Conservation (phyloP, 2,329 filamentous ascomycete genomes). For the Endocalyx cinctus region DNA sequence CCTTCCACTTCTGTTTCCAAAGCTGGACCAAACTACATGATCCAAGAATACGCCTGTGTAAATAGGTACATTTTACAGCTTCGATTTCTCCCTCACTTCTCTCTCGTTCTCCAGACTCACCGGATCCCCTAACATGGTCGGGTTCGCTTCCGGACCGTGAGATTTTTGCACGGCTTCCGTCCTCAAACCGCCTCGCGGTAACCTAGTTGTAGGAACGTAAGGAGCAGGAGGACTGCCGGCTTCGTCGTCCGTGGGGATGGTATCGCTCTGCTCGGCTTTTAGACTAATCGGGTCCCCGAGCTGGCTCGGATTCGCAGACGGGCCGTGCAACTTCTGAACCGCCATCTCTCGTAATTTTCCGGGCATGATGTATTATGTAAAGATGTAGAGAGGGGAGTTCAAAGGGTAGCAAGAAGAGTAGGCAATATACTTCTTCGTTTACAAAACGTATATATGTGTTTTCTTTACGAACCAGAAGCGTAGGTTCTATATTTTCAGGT, state of each 20-base stretch:
- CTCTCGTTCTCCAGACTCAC: slow-evolving; percentile 20
- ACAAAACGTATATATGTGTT: too few species aligned
- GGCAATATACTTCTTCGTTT: too few species aligned
- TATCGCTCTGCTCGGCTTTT: slow-evolving; percentile 32
- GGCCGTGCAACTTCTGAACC: slow-evolving; percentile 23
- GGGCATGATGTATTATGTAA: slow-evolving; percentile 11
- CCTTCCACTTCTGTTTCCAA: too few species aligned
- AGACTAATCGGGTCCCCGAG: slow-evolving; percentile 35
- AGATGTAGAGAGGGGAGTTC: slow-evolving; percentile 2
- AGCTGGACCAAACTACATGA: too few species aligned
- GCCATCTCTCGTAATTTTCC: slow-evolving; percentile 26
- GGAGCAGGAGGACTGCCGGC: slow-evolving; percentile 8
- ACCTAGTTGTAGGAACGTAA: background rate
- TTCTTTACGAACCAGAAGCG: too few species aligned
- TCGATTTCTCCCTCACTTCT: slow-evolving; percentile 16
- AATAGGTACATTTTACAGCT: slow-evolving; percentile 17
- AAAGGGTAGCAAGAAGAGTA: too few species aligned
- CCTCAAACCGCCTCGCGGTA: slow-evolving; percentile 8
- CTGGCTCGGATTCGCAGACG: slow-evolving; percentile 30
- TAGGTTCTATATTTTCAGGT: too few species aligned
- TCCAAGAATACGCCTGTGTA: too few species aligned
- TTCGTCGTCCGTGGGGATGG: slow-evolving; percentile 23
- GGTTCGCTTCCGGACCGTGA: slow-evolving; percentile 18
- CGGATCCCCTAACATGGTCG: slow-evolving; percentile 19
- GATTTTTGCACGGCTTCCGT: slow-evolving; percentile 16